A percentile compares a stretch with the other conserved stretches of the same genome.
These are phyloP conservation scores for Scheffersomyces amazonensis DNA, from an alignment of 805 yeast genomes.

Conservation along the genomic window DNA sequence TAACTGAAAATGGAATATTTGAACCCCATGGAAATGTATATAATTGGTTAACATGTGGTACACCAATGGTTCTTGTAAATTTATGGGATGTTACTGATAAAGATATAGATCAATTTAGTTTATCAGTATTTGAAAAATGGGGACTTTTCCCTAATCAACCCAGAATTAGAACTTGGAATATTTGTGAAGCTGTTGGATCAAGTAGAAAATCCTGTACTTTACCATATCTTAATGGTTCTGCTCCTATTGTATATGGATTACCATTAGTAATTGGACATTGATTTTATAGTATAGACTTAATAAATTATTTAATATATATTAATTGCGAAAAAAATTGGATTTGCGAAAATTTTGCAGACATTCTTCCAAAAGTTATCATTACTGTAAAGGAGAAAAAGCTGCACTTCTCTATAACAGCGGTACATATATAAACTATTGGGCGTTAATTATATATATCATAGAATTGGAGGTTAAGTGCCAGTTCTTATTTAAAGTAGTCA, in stretches of 20 bases:
- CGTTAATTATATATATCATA: no score
- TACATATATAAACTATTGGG: no score
- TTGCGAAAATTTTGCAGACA: no score
- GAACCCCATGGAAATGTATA: slow-evolving; percentile 76
- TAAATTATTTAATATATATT: no score
- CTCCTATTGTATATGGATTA: slow-evolving; percentile 87
- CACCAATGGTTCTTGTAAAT: slow-evolving; percentile 80
- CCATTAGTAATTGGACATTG: slow-evolving; percentile 55
- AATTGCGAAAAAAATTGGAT: no score
- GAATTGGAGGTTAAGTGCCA: no score
- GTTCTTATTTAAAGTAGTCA: no score
- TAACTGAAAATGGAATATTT: slow-evolving; percentile 54
- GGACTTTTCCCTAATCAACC: slow-evolving; percentile 43
- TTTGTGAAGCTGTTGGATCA: slow-evolving; percentile 55
- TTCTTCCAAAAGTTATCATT: no score
- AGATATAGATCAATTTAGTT: slow-evolving; percentile 81
- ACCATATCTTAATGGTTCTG: slow-evolving; percentile 81
- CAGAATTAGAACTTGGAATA: slow-evolving; percentile 12
- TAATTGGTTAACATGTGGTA: slow-evolving; percentile 75
- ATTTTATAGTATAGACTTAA: no score
- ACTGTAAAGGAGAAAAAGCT: no score
- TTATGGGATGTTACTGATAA: slow-evolving; percentile 98
- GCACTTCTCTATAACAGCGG: no score
- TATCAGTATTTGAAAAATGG: slow-evolving; percentile 60
- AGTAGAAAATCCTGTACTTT: slow-evolving; percentile 71